Percentiles rank a stretch among this genome's conserved stretches.
phyloP scores from a whole-genome alignment of 257 asterid genomes.

The Craterostigma plantagineum region DNA sequence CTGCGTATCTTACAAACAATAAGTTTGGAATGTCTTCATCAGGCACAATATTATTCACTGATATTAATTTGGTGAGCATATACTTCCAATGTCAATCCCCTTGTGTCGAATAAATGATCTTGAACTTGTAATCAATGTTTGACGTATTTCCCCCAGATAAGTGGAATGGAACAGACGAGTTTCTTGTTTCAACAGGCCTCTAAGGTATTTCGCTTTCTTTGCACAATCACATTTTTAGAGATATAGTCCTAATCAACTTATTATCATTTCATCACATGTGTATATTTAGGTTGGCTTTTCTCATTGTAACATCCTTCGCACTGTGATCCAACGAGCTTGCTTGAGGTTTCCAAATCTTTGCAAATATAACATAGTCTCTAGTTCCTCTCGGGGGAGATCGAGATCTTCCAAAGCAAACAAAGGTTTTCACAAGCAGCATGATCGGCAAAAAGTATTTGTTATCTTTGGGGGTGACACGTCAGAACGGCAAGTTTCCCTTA shows the following conservation, averaged over 20 bases:
- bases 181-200: conserved; percentile 88
- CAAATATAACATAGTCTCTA: conserved; percentile 24
- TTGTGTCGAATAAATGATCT: no score
- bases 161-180: conserved; percentile 96
- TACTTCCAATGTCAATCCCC: conserved; percentile 5
- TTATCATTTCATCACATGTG: conserved; percentile 1
- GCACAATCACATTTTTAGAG: no score
- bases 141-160: conserved; percentile 31
- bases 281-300: conserved; percentile 72
- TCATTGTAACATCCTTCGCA: conserved; percentile 68
- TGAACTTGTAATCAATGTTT: conserved; percentile 8
- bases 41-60: conserved; percentile 66
- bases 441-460: conserved; percentile 40
- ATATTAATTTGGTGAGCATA: conserved; percentile 65
- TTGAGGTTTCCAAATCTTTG: conserved; percentile 50
- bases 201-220: conserved; percentile 29
- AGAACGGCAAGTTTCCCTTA: conserved; percentile 84
- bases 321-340: conserved; percentile 70
- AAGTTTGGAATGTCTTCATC: conserved; percentile 44
- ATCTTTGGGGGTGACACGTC: conserved; percentile 82
- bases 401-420: conserved; percentile 15
- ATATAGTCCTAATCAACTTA: no score
- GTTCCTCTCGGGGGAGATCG: conserved; percentile 16
- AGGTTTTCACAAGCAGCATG: conserved; percentile 12
- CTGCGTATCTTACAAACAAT: conserved; percentile 29